Evolutionary conservation across 2,329 filamentous ascomycete species (phyloP), one percentile per base, ranked within the genome.

Genomic region (Aplosporella prunicola): DNA sequence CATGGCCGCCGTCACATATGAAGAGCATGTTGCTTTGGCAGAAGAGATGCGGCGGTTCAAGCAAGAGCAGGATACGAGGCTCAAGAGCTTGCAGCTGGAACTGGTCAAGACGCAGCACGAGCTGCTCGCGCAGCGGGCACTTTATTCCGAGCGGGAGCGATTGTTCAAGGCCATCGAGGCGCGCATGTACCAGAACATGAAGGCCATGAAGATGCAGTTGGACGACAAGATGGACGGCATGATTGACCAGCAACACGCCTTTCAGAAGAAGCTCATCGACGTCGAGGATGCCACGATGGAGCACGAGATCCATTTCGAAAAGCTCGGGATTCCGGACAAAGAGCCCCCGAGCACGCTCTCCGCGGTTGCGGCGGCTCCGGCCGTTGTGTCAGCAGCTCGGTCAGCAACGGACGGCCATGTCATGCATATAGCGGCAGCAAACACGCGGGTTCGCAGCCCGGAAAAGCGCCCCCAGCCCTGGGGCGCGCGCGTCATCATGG

Each of bases 221-320:
- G 58, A 62, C 38, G 58, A 62, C 44, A 55, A 52, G 44, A 52
- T 61, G 23, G 58, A 62, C 45, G 57, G 56, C 6, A 56, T 60
- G n/a, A 56, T 62, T 14, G 58, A 62, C 44, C 52, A 54, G 43
- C 59, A 57, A 22, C 56, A 57, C 13, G 54, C 58, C 24, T 47
- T 59, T 20, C 53, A 58, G 36, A 54, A 60, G 45, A 51, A 55
- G 29, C 36, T 62, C 43, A 53, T 47, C 11, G 49, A 58, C 44
- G 52, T 62, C n/a, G 58, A 62, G 35, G 58, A 62, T 27, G 51
- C 53, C 11, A 57, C 55, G 13, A 62, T 62, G 58, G 56, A 60
- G 10, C 41, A 61, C 20, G 58, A 62, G 40, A 55, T 58, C 35
- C 46, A 57, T 27, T 44, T 62, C 15, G 58, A 62, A 29, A 49